Evolutionary conservation across 2,329 filamentous ascomycete genomes (phyloP).

Genomic region (Zasmidium angulare): DNA sequence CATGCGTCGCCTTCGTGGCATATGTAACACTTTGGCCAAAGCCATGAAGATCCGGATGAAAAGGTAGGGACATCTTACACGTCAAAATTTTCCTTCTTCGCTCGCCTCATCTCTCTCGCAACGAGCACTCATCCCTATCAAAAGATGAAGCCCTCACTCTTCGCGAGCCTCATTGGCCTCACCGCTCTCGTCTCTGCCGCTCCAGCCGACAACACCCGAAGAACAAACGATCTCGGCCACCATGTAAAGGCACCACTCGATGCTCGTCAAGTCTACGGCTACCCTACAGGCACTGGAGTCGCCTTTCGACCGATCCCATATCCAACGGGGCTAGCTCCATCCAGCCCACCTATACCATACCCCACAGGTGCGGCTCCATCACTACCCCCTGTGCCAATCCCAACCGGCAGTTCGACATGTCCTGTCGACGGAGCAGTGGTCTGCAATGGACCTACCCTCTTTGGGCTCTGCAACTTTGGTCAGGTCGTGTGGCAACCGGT

Average conservation of each 20-base stretch:
- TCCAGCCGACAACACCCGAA: slow-evolving; percentile 1
- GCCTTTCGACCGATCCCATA: background rate
- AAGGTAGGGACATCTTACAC: background rate
- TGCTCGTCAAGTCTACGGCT: background rate
- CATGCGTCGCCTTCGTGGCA: background rate
- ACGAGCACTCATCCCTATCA: background rate
- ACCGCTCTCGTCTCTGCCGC: background rate
- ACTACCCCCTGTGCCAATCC: background rate
- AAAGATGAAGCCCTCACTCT: background rate
- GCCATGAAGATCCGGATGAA: background rate
- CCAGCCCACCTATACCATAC: background rate
- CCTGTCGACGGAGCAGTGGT: slow-evolving; percentile 19
- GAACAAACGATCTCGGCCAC: slow-evolving; percentile 1
- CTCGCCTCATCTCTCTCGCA: background rate
- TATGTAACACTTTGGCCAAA: background rate
- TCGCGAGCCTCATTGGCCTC: background rate
- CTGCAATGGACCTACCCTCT: slow-evolving; percentile 43
- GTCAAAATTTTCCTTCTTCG: background rate
- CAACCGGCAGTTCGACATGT: slow-evolving; percentile 7
- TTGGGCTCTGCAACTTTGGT: slow-evolving; percentile 47
- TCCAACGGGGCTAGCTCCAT: background rate
- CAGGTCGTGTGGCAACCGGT: slow-evolving; percentile 41
- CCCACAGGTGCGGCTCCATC: background rate
- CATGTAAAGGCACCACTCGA: background rate
- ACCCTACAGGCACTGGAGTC: background rate